Conservation (phyloP, 176 grass and related monocot genomes). For the Cenchrus purpureus region DNA sequence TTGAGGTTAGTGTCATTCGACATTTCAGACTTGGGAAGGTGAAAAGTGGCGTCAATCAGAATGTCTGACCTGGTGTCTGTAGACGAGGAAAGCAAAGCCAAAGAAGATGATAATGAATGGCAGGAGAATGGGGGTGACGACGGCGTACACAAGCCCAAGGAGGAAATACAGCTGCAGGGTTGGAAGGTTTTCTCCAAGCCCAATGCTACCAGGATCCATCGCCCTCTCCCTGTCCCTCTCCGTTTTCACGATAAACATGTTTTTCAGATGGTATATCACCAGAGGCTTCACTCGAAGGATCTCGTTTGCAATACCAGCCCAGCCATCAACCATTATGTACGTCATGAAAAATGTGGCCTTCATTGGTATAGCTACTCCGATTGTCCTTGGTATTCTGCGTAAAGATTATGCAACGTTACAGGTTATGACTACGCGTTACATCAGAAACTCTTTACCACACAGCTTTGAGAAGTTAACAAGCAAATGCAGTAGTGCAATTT, state of each 20-base stretch:
- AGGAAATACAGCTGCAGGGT: constrained; percentile 92
- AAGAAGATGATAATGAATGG: constrained; percentile 96
- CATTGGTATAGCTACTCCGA: constrained; percentile 97
- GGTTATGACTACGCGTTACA: neutral
- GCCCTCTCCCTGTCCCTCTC: constrained; percentile 87
- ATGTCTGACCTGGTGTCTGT: constrained; percentile 81
- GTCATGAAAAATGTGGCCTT: constrained; percentile 99
- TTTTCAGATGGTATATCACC: constrained; percentile 93
- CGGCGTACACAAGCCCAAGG: constrained; percentile 88
- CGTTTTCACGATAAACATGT: constrained; percentile 94
- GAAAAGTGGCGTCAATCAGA: constrained; percentile 2
- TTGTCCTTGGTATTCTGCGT: constrained; percentile 84
- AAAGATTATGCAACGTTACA: constrained; percentile 12
- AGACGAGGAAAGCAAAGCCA: constrained; percentile 87
- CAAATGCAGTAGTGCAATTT: neutral
- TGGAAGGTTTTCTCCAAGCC: constrained; percentile 83
- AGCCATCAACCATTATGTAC: constrained; percentile 97
- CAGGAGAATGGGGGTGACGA: constrained; percentile 83
- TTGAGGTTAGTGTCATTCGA: neutral
- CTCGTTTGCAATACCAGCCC: constrained; percentile 91
- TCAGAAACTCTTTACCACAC: neutral
- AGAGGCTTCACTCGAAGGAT: constrained; percentile 85
- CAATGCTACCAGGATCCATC: constrained; percentile 89
- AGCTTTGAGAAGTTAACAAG: constrained; percentile 1
- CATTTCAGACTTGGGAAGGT: neutral